Conservation (phyloP, 331 rosid genomes). For the Cydonia oblonga region DNA sequence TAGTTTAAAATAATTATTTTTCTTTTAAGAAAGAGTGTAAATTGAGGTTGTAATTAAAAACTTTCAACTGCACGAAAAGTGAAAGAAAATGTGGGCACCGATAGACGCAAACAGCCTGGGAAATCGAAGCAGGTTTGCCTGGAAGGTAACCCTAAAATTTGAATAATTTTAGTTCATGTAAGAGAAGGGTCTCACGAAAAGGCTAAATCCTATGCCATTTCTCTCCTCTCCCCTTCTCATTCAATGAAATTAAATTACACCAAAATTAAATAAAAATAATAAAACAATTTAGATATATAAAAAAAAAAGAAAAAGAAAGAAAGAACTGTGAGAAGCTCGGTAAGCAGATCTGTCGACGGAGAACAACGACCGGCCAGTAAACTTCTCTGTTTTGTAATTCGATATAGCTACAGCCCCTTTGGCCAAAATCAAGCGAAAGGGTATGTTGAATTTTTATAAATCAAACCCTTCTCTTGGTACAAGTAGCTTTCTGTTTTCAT, state of each 20-base stretch:
- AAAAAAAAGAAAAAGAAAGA: not conserved
- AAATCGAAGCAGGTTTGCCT: constrained; percentile 38
- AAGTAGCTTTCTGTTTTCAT: constrained; percentile 32
- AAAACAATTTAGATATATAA: not conserved
- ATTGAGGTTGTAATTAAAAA: not conserved
- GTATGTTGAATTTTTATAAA: too few relatives aligned
- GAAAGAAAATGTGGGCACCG: constrained; percentile 33
- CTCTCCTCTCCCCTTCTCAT: constrained; percentile 59
- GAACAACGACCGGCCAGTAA: constrained; percentile 80
- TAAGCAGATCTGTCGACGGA: constrained; percentile 77
- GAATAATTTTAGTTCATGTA: constrained; percentile 1
- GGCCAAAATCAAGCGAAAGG: constrained; percentile 71
- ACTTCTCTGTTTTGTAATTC: constrained; percentile 21
- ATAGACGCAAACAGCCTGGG: constrained; percentile 49
- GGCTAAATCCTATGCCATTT: constrained; percentile 32
- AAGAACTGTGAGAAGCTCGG: constrained; percentile 69
- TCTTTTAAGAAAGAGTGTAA: not conserved
- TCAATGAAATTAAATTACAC: not conserved
- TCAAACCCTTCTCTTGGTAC: constrained; percentile 75
- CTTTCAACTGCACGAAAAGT: not conserved
- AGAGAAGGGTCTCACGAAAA: constrained; percentile 55
- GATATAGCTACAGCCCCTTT: constrained; percentile 75
- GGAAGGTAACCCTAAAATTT: constrained; percentile 36
- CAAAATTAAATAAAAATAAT: not conserved
- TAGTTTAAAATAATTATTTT: too few relatives aligned